phyloP scores from a whole-genome alignment of 2,329 filamentous ascomycete genomes.

The Trichoderma arundinaceum region DNA sequence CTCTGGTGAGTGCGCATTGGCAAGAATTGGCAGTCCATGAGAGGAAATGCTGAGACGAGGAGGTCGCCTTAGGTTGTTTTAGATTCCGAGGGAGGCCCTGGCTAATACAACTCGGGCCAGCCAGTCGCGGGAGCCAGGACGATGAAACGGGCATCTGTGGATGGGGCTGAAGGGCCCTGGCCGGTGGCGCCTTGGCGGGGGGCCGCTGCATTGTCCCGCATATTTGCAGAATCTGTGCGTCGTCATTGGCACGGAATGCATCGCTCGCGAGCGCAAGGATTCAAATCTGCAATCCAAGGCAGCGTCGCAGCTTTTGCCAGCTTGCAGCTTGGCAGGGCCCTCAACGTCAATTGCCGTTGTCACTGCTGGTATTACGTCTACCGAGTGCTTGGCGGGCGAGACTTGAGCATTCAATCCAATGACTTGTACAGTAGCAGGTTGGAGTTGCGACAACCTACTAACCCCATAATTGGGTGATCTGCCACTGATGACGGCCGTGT shows the following conservation, averaged over 20 bases:
- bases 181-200: conserved; percentile 10
- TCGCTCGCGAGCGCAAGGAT: too few relatives aligned
- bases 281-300: too few relatives aligned
- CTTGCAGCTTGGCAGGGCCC: too few relatives aligned
- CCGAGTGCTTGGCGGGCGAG: too few relatives aligned
- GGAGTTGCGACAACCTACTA: too few relatives aligned
- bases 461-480: background rate
- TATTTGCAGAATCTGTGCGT: background rate
- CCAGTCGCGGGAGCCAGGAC: conserved; percentile 13
- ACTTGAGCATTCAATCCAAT: too few relatives aligned
- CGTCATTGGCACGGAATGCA: too few relatives aligned
- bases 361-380: too few relatives aligned
- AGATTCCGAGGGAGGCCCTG: conserved; percentile 29
- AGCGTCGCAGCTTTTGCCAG: too few relatives aligned
- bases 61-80: conserved; percentile 28
- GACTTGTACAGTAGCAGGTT: too few relatives aligned
- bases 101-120: conserved; percentile 29
- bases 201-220: background rate
- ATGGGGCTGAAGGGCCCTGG: background rate
- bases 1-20: conserved; percentile 10
- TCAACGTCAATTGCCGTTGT: too few relatives aligned
- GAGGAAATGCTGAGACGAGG: conserved; percentile 30
- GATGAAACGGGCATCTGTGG: conserved; percentile 24
- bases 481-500: background rate
- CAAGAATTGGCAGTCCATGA: conserved; percentile 9